phyloP scores from a whole-genome alignment of 495 filamentous ascomycete genomes.

The Baudoinia panamericana region DNA sequence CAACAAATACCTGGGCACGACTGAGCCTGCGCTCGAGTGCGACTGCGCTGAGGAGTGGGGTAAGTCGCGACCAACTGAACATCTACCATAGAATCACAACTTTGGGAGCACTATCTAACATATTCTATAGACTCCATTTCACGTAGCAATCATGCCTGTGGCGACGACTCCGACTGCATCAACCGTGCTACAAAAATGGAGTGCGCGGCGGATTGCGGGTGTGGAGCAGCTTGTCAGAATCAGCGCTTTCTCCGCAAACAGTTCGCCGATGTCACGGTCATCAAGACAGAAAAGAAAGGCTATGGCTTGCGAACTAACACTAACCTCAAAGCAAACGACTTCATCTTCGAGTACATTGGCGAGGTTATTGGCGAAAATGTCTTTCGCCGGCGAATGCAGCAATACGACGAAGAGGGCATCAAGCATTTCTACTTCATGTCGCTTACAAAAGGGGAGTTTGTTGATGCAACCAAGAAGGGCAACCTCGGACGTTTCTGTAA shows the following conservation, averaged over 20 bases:
- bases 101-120: slow-evolving; percentile 21
- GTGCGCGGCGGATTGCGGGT: slow-evolving; percentile 75
- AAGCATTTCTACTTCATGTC: slow-evolving; percentile 99
- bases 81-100: too few species aligned
- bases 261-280: slow-evolving; percentile 83
- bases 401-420: slow-evolving; percentile 91
- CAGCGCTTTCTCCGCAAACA: slow-evolving; percentile 85
- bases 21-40: slow-evolving; percentile 88
- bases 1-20: slow-evolving; percentile 75
- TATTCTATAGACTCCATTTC: slow-evolving; percentile 42
- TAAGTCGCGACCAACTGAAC: slow-evolving; percentile 41
- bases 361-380: slow-evolving; percentile 89
- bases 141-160: slow-evolving; percentile 69
- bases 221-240: slow-evolving; percentile 79
- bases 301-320: slow-evolving; percentile 76
- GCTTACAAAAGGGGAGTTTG: slow-evolving; percentile 87
- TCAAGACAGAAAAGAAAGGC: slow-evolving; percentile 95
- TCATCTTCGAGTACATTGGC: slow-evolving; percentile 96
- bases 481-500: slow-evolving; percentile 97
- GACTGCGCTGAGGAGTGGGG: slow-evolving; percentile 93
- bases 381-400: slow-evolving; percentile 75
- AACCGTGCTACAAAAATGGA: slow-evolving; percentile 98
- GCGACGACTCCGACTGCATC: slow-evolving; percentile 95
- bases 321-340: slow-evolving; percentile 64
- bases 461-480: slow-evolving; percentile 94